phyloP scores from a whole-genome alignment of 371 early-diverging fungal genomes.

The Zopfochytrium polystomum region DNA sequence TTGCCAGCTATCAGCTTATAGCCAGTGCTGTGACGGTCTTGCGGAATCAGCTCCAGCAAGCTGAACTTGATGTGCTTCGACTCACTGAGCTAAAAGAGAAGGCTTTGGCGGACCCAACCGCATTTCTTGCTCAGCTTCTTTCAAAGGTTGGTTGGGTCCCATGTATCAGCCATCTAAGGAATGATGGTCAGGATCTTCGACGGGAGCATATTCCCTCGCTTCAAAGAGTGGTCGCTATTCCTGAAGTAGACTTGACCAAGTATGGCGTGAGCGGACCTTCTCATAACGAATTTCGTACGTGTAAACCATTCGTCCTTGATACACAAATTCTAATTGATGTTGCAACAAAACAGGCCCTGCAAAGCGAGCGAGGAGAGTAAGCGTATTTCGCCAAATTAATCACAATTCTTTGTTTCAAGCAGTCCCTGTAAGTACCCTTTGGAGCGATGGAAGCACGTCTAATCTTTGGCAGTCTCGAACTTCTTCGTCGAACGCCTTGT shows the following conservation, averaged over 20 bases:
- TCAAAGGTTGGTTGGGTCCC: constrained; percentile 8
- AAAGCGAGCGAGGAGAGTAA: background rate
- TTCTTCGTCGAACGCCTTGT: background rate
- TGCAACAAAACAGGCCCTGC: background rate
- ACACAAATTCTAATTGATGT: background rate
- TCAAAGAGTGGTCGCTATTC: constrained; percentile 4
- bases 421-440: no score
- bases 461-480: background rate
- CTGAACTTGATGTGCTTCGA: constrained; percentile 11
- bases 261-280: no score
- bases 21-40: constrained; percentile 17
- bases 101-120: constrained; percentile 18
- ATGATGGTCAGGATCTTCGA: background rate
- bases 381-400: background rate
- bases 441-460: no score
- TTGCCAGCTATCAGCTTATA: constrained; percentile 23
- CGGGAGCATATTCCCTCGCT: background rate
- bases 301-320: background rate
- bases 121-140: constrained; percentile 16
- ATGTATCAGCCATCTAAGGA: background rate
- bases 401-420: background rate
- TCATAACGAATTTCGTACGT: background rate
- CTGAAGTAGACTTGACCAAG: background rate
- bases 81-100: constrained; percentile 8
- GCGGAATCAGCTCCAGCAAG: constrained; percentile 22